Evolutionary conservation across 2,329 filamentous ascomycete species (phyloP), one percentile per base, ranked within the genome.

Genomic region (Talaromyces sp.): DNA sequence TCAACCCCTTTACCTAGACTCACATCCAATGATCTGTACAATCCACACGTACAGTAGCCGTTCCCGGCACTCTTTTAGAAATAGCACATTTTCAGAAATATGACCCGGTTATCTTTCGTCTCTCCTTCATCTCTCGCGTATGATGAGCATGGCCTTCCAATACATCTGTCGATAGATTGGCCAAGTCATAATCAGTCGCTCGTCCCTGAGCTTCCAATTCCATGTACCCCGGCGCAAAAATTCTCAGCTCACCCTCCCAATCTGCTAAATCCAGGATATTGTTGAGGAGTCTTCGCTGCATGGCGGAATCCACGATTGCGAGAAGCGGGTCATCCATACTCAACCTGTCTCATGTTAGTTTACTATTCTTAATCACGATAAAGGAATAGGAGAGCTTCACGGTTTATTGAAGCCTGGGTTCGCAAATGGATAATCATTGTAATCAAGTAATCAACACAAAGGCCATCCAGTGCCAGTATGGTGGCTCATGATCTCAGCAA

Each of bases 301-400:
- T 61, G 3, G 31, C 41, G 10, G 1, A 39, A 39, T 61, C 31
- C 11, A 50, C 43, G 3, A 61, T 50, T 19, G 43, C 10, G n/a
- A 61, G 58, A 50, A 61, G 43, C 13, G n/a, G 31, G 15, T 61
- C 43, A 19, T 50, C n/a, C 58, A 61, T 50, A 50, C 39, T 50
- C 27, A 27, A 25, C 31, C 50, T 33, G 47, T 22, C 47, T 15
- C 47, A 27, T 8, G 3, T 49, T 37, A 37, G 11, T 37, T 37
- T 27, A 27, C 35, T 37, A 37, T 13, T 3, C 27, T 27, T 27
- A 27, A 27, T 27, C 27, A 27, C 27, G 27, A 27, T 27, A 27
- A 27, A 27, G 27, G 27, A 27, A 27, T 3, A 27, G 27, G 27
- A 27, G 27, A 27, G 5, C 27, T 27, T 27, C 27, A 27, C 27